These are phyloP conservation scores for Verticillium albo-atrum DNA, from an alignment of 2,329 filamentous ascomycete genomes.

Conservation along the genomic window DNA sequence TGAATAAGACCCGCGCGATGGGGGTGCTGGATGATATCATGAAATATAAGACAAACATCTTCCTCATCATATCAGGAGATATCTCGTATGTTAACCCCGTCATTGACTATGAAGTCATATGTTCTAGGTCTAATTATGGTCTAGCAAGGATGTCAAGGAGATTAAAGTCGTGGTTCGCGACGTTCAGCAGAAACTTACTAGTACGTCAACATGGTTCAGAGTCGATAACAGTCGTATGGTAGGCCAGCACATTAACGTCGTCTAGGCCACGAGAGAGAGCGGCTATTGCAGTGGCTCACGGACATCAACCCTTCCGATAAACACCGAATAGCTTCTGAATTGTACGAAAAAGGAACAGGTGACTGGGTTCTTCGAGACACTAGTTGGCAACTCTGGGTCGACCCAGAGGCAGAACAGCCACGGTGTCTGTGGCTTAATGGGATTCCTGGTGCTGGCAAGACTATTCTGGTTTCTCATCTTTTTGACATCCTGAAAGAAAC, in stretches of 20 bases:
- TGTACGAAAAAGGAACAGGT: background rate
- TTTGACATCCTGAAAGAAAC: background rate
- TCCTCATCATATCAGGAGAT: background rate
- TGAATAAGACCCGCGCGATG: background rate
- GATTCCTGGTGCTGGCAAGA: background rate
- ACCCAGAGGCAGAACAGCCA: background rate
- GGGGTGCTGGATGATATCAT: background rate
- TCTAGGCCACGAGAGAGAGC: too few relatives aligned
- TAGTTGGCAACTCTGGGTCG: background rate
- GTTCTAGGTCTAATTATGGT: background rate
- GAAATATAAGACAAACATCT: background rate
- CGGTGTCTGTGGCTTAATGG: background rate
- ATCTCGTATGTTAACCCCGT: background rate
- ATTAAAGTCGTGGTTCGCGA: background rate
- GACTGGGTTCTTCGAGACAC: background rate
- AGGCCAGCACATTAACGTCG: too few relatives aligned
- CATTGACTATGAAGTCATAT: too few relatives aligned
- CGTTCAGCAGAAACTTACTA: background rate
- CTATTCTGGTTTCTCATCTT: background rate
- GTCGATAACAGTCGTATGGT: too few relatives aligned
- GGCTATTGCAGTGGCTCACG: background rate
- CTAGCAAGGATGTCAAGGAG: background rate
- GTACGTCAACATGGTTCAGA: background rate
- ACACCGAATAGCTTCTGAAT: background rate
- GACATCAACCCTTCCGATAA: background rate